Evolutionary conservation across 2,329 filamentous ascomycete genomes (phyloP).

Genomic region (Diaporthe ilicicola): DNA sequence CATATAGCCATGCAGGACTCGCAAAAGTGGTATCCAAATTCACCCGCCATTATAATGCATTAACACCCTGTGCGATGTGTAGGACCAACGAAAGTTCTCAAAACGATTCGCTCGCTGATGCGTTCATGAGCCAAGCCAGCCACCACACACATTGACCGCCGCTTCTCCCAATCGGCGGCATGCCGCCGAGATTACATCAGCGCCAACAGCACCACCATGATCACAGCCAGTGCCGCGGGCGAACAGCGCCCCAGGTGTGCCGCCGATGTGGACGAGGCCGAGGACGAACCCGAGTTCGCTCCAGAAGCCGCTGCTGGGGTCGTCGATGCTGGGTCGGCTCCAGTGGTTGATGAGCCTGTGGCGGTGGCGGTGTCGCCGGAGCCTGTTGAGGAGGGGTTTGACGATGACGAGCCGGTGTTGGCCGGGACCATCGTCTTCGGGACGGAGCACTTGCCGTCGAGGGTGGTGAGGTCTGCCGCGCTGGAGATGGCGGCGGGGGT

Average conservation of each 20-base stretch:
- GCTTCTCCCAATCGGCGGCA: background rate
- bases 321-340: background rate
- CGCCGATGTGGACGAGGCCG: slow-evolving; percentile 27
- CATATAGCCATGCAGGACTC: slow-evolving; percentile 21
- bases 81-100: too few species aligned
- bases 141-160: background rate
- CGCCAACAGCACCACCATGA: slow-evolving; percentile 20
- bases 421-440: background rate
- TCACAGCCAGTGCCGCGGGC: slow-evolving; percentile 24
- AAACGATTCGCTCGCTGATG: background rate
- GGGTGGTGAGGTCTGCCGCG: slow-evolving; percentile 39
- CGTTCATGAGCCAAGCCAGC: background rate
- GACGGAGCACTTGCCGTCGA: slow-evolving; percentile 37
- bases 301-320: slow-evolving; percentile 5
- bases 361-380: background rate
- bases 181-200: slow-evolving; percentile 1
- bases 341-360: background rate
- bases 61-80: background rate
- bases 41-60: background rate
- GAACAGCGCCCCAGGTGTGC: slow-evolving; percentile 17
- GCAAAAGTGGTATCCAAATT: slow-evolving; percentile 6
- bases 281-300: background rate
- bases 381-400: background rate
- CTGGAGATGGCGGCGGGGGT: slow-evolving; percentile 50
- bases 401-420: slow-evolving; percentile 2